phyloP scores from a whole-genome alignment of 2,329 filamentous ascomycete species.

The Pseudopyrenochaeta lycopersici region DNA sequence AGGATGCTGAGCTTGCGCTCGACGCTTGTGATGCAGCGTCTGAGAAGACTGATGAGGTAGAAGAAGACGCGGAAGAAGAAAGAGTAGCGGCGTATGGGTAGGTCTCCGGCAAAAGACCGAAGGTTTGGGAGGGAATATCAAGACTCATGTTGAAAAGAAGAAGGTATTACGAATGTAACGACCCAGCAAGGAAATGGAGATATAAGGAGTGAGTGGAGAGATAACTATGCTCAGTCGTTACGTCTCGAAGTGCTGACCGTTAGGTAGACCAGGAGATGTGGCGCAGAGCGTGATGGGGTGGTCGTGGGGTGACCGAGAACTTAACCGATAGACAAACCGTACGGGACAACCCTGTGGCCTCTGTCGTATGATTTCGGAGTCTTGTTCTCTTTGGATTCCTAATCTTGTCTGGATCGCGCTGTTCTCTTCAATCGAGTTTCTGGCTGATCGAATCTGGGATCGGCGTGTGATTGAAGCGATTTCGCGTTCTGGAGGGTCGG shows the following conservation, averaged over 20 bases:
- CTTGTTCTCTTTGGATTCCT: conserved; percentile 27
- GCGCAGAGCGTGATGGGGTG: conserved; percentile 44
- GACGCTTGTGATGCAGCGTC: conserved; percentile 72
- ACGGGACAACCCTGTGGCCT: conserved; percentile 43
- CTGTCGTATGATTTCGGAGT: conserved; percentile 46
- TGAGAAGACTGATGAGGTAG: conserved; percentile 81
- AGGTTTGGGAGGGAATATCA: conserved; percentile 43
- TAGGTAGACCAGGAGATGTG: conserved; percentile 46
- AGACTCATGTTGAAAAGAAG: conserved; percentile 49
- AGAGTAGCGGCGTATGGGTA: conserved; percentile 74
- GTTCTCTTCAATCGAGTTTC: conserved; percentile 20
- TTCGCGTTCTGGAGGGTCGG: conserved; percentile 14
- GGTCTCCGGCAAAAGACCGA: conserved; percentile 48
- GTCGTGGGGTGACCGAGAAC: conserved; percentile 52
- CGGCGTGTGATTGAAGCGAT: conserved; percentile 20
- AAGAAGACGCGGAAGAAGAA: conserved; percentile 79
- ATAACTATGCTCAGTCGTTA: conserved; percentile 40
- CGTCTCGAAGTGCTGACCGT: conserved; percentile 48
- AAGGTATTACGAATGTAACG: conserved; percentile 30
- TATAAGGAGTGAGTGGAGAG: conserved; percentile 46
- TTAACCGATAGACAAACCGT: conserved; percentile 53
- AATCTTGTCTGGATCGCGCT: conserved; percentile 29
- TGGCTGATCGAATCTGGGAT: conserved; percentile 17
- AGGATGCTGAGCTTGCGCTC: conserved; percentile 69
- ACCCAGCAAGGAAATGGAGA: conserved; percentile 24